Evolutionary conservation across 2,329 filamentous ascomycete genomes (phyloP), one percentile per base, ranked within the genome.

Genomic region (Cladophialophora chaetospira): DNA sequence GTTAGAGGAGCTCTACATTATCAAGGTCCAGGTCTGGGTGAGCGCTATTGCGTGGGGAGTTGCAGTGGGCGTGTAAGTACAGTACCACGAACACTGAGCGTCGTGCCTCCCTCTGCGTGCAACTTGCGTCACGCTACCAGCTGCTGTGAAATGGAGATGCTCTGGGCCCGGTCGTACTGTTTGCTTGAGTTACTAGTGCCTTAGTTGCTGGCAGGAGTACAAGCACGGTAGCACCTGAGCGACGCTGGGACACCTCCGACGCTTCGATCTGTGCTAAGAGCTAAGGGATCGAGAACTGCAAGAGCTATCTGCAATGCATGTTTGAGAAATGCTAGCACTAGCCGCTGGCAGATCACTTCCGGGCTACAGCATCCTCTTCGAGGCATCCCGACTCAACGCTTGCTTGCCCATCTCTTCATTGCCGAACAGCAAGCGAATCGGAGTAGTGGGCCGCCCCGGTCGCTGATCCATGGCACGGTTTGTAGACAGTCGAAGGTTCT

Each of bases 51-150:
- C 36, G 36, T 40, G 36, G 36, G 36, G 36, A 40, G 36, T 40
- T 15, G 36, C 8, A 40, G 36, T 40, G 2, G 4, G 36, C 9
- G n/a, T 5, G 3, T 2, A 10, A 17, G 36, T 40, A 40, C 36
- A 17, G 47, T 21, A 31, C 47, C 19, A 49, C 31, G 31, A 23
- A 26, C 31, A 23, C 21, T 21, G 17, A 17, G 35, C 19, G 25
- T 13, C 35, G 35, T 21, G 9, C 15, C 26, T 19, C 9, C 15
- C 29, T 15, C 4, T 51, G 48, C 35, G 48, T 40, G 48, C 36
- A 51, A 40, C 11, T 40, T 51, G 33, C 36, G 48, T 51, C 48
- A 51, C 48, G 48, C 48, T 51, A 51, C 48, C 23, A 5, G 23
- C 44, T 28, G 35, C 15, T 23, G 48, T 51, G 48, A n/a, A 33